These are phyloP conservation scores for Coprinellus micaceus DNA, from an alignment of 768 basidiomycete genomes.

Conservation along the genomic window DNA sequence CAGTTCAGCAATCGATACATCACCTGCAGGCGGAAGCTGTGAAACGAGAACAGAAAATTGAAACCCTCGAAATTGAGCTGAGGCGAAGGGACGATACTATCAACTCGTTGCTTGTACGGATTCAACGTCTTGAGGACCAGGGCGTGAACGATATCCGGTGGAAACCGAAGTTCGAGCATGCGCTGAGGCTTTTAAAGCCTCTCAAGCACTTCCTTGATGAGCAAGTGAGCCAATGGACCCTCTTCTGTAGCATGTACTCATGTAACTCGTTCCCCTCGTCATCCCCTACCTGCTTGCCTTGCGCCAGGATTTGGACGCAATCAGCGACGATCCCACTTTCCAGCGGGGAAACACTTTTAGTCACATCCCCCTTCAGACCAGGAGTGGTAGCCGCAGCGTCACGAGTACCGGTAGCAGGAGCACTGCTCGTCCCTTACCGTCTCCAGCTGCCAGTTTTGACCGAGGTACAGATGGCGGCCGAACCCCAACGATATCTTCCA, in stretches of 20 bases:
- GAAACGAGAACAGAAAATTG: neutral
- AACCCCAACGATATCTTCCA: neutral
- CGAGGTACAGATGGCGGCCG: neutral
- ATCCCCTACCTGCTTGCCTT: neutral
- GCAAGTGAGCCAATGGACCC: neutral
- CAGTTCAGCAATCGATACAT: neutral
- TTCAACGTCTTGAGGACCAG: neutral
- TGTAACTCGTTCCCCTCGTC: too few relatives aligned
- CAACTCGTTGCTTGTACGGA: neutral
- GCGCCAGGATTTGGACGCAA: too few relatives aligned
- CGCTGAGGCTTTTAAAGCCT: neutral
- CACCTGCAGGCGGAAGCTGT: neutral
- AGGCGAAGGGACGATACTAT: neutral
- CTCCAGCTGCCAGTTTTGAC: neutral
- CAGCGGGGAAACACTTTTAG: too few relatives aligned
- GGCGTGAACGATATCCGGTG: too few relatives aligned
- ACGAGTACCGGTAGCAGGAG: neutral
- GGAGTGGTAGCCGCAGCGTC: neutral
- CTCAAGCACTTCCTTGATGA: neutral
- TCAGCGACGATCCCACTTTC: too few relatives aligned
- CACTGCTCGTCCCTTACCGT: neutral
- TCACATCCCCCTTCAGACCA: neutral
- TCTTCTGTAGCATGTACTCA: too few relatives aligned
- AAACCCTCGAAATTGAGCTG: neutral
- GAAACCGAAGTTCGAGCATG: neutral